These are phyloP conservation scores for Aureobasidium sp. DNA, from an alignment of 2,329 filamentous ascomycete species.

Conservation along the genomic window DNA sequence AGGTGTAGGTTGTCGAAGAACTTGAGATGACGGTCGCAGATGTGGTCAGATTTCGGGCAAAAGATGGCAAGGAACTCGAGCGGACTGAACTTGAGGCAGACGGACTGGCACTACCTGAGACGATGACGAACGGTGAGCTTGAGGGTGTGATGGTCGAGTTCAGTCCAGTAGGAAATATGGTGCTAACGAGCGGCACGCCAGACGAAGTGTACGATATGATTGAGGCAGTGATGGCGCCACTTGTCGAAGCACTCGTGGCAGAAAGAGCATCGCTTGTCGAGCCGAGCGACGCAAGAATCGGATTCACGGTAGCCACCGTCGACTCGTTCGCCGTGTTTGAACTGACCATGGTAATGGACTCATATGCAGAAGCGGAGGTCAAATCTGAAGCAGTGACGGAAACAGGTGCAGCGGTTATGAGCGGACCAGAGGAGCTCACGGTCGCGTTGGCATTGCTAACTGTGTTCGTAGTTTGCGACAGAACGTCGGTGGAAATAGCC, in stretches of 20 bases:
- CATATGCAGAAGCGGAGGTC: not conserved
- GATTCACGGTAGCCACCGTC: not conserved
- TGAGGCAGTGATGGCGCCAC: not conserved
- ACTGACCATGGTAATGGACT: not conserved
- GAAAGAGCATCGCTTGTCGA: not conserved
- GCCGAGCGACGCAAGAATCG: not conserved
- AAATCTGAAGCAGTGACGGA: slow-evolving; percentile 21
- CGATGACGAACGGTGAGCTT: not conserved
- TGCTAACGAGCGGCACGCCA: not conserved
- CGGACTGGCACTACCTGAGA: not conserved
- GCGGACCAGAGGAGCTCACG: not conserved
- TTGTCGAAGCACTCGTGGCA: not conserved
- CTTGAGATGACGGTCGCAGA: slow-evolving; percentile 12
- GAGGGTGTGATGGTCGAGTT: not conserved
- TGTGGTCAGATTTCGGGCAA: slow-evolving; percentile 17
- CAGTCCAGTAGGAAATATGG: not conserved
- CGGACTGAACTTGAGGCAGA: not conserved
- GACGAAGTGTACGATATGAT: slow-evolving; percentile 5
- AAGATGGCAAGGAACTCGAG: slow-evolving; percentile 5
- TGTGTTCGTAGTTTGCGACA: not conserved
- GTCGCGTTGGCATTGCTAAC: not conserved
- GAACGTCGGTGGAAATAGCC: not conserved
- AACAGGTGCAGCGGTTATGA: slow-evolving; percentile 27
- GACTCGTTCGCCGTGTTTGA: slow-evolving; percentile 8
- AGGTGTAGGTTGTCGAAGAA: slow-evolving; percentile 13